Evolutionary conservation across 805 yeast species (phyloP), one percentile per base, ranked within the genome.

Genomic region (Candida maesae): DNA sequence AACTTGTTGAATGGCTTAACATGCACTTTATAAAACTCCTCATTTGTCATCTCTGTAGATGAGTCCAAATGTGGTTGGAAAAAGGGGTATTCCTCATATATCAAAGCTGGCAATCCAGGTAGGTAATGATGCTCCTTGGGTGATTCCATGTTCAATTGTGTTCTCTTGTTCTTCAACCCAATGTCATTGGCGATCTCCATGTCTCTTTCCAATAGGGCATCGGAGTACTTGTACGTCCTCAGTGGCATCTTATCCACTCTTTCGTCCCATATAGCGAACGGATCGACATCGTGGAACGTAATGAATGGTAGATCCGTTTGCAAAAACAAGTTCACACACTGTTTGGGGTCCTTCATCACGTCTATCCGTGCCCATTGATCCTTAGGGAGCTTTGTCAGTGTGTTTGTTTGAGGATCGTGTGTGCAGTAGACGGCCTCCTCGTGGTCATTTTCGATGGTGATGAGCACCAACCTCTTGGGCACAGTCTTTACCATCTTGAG

Each of bases 41-140:
- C 45, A 26, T 52, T 49, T 0, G 43, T 28, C 10, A 44, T 31
- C 35, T 55, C 59, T 7, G 24, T 13, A 27, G 56, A 48, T 4
- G 28, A 26, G 2, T 38, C 43, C 2, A 32, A 23, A 15, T 41
- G 43, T 12, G 61, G 61, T 19, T 39, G 44, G 28, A 57, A 50
- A 4, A 47, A 41, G 1, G 61, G 61, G 30, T 55, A 56, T 8
- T 48, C 52, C 30, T 56, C 59, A 30, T 47, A 52, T 4, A 54
- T 36, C 16, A 52, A 28, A 12, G 42, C 41, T 2, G 60, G 59
- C 26, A 55, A 15, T 1, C 54, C 52, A 3, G 59, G 59, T 2
- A 52, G 34, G 26, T 51, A 55, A 21, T 38, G 44, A 31, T 52
- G 50, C 8, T 49, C 53, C n/a, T 32, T 24, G 1, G 39, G 36